phyloP scores from a whole-genome alignment of 1,139 yeast species.

The Saccharomycopsis phalli region DNA sequence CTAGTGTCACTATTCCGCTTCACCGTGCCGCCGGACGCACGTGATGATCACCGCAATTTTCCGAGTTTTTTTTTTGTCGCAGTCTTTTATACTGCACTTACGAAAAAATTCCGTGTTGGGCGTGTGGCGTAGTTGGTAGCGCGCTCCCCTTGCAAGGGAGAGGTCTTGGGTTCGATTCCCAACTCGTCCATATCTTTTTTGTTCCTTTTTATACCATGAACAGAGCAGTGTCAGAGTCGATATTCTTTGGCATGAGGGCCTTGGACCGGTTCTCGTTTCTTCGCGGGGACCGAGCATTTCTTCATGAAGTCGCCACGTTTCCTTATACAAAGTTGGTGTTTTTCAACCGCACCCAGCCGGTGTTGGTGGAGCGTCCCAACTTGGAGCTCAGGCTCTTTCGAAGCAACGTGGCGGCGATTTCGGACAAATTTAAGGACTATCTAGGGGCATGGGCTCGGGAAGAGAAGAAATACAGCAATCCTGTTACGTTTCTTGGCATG shows the following conservation, averaged over 20 bases:
- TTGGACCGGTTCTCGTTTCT: conserved; percentile 75
- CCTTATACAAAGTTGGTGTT: conserved; percentile 51
- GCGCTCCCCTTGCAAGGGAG: conserved; percentile 36
- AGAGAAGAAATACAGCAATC: background rate
- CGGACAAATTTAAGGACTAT: background rate
- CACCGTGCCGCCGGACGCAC: too few species aligned
- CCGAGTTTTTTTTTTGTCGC: too few species aligned
- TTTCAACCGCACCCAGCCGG: conserved; percentile 27
- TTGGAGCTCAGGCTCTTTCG: background rate
- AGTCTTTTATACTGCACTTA: too few species aligned
- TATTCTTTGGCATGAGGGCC: conserved; percentile 43
- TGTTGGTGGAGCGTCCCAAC: conserved; percentile 1
- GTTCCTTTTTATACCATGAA: background rate
- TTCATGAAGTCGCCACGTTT: conserved; percentile 43
- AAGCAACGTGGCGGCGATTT: background rate
- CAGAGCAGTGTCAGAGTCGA: background rate
- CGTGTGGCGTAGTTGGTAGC: conserved; percentile 92
- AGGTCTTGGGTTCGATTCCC: conserved; percentile 14
- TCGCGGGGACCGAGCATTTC: conserved; percentile 55
- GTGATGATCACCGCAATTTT: too few species aligned
- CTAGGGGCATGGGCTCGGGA: conserved; percentile 3
- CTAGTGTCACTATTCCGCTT: too few species aligned
- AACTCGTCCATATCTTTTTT: conserved; percentile 4
- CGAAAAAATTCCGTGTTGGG: too few species aligned
- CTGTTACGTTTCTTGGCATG: conserved; percentile 14